A percentile compares a stretch with the other conserved stretches of the same genome.
Evolutionary conservation across 441 rosid genomes (phyloP).

Genomic region (Hura crepitans): DNA sequence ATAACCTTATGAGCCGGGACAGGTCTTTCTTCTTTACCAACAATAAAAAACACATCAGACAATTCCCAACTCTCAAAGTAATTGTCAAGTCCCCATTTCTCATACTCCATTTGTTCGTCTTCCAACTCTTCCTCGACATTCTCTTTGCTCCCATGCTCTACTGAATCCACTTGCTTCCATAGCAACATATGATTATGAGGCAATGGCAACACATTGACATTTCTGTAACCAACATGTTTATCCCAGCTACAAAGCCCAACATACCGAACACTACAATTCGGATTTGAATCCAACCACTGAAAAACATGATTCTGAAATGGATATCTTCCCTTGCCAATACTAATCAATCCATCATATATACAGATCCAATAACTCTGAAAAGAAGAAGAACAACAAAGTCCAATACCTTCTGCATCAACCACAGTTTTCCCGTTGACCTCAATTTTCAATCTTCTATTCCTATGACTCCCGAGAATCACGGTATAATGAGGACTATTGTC

Average conservation of each 20-base stretch:
- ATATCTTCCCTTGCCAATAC: conserved; percentile 87
- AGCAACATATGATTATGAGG: conserved; percentile 65
- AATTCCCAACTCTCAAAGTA: conserved; percentile 83
- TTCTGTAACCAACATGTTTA: conserved; percentile 93
- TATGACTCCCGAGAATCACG: conserved; percentile 89
- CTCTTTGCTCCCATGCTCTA: conserved; percentile 48
- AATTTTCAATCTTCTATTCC: conserved; percentile 84
- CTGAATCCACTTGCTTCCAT: conserved; percentile 84
- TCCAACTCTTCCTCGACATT: conserved; percentile 48
- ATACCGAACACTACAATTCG: conserved; percentile 79
- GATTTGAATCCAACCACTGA: conserved; percentile 85
- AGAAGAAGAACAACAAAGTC: conserved; percentile 72
- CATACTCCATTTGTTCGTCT: conserved; percentile 37
- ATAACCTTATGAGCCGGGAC: conserved; percentile 89
- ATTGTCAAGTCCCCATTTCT: conserved; percentile 76
- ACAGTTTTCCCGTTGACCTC: conserved; percentile 85
- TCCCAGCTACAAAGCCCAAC: conserved; percentile 98
- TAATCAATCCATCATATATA: conserved; percentile 85
- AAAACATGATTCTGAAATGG: conserved; percentile 94
- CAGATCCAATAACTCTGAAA: conserved; percentile 97
- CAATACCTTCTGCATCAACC: conserved; percentile 75
- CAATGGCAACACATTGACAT: conserved; percentile 83
- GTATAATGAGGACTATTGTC: conserved; percentile 93
- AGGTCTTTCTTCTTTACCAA: conserved; percentile 56
- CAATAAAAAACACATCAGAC: conserved; percentile 63